phyloP scores from a whole-genome alignment of 1,284 basidiomycete species.

The Cystobasidium sp. region DNA sequence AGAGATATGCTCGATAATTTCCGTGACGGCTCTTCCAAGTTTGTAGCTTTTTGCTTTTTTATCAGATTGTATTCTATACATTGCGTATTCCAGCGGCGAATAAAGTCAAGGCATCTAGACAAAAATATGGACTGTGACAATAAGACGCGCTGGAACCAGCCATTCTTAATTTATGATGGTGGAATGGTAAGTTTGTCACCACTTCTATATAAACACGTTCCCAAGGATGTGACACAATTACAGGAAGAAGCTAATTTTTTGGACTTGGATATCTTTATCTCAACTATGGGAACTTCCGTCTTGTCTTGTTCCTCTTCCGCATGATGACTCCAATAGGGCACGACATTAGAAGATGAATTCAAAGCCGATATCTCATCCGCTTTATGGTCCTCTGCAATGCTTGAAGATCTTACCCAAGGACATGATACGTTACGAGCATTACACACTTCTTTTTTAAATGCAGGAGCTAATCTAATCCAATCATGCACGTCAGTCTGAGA shows the following conservation, averaged over 20 bases:
- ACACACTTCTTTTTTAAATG: slow-evolving; percentile 26
- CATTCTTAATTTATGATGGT: slow-evolving; percentile 17
- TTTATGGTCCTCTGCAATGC: slow-evolving; percentile 31
- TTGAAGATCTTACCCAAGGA: slow-evolving; percentile 17
- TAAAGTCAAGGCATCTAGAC: no score
- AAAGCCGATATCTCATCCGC: slow-evolving; percentile 24
- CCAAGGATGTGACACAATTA: neutral
- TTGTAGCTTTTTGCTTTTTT: no score
- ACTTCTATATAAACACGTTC: neutral
- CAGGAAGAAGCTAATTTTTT: neutral
- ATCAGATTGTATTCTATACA: no score
- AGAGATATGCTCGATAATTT: neutral
- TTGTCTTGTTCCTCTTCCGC: no score
- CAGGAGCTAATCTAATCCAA: slow-evolving; percentile 38
- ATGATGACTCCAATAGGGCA: no score
- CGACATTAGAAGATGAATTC: slow-evolving; percentile 41
- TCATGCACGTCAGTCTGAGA: slow-evolving; percentile 30
- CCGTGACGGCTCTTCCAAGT: neutral
- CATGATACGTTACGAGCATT: slow-evolving; percentile 22
- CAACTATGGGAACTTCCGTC: no score
- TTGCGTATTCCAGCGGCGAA: no score
- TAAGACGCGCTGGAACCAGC: neutral
- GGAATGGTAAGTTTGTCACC: slow-evolving; percentile 25
- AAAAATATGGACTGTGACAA: no score
- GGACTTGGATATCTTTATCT: neutral